Conservation (phyloP, 192 early-diverging fungal species). For the Coemansia umbellata region DNA sequence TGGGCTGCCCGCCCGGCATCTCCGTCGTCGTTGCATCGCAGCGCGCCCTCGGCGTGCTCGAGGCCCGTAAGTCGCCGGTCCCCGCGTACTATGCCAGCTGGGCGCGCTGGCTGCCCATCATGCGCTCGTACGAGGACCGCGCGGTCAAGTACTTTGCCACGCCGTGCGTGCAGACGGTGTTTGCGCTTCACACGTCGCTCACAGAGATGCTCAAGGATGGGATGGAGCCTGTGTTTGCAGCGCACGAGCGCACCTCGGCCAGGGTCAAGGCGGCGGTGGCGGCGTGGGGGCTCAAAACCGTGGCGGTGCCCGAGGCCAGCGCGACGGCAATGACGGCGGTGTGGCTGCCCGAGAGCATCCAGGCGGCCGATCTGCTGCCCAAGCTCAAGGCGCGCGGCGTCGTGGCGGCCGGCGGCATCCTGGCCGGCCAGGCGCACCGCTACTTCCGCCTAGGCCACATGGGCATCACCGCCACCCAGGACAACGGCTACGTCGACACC, state of each 20-base stretch:
- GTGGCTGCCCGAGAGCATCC: slow-evolving; percentile 83
- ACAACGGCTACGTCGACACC: slow-evolving; percentile 61
- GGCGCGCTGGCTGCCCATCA: slow-evolving; percentile 95
- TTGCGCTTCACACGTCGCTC: slow-evolving; percentile 82
- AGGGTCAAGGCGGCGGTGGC: slow-evolving; percentile 68
- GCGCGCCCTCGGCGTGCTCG: slow-evolving; percentile 34
- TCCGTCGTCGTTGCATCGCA: slow-evolving; percentile 83
- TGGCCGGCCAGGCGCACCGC: slow-evolving; percentile 70
- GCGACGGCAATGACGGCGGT: slow-evolving; percentile 80
- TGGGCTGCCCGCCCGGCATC: slow-evolving; percentile 92
- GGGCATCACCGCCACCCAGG: slow-evolving; percentile 74
- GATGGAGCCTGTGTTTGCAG: slow-evolving; percentile 74
- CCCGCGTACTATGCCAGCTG: slow-evolving; percentile 88
- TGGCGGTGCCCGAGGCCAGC: slow-evolving; percentile 57
- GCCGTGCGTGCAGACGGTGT: slow-evolving; percentile 88
- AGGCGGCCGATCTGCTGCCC: slow-evolving; percentile 70
- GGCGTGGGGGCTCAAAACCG: slow-evolving; percentile 70
- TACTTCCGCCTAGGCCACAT: slow-evolving; percentile 96
- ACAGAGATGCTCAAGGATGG: slow-evolving; percentile 65
- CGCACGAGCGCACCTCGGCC: slow-evolving; percentile 72
- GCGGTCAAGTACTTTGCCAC: slow-evolving; percentile 96
- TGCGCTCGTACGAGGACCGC: slow-evolving; percentile 92
- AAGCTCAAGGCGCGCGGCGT: slow-evolving; percentile 76
- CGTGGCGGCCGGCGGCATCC: slow-evolving; percentile 90
- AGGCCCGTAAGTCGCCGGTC: slow-evolving; percentile 70